Percentiles rank a stretch among this genome's conserved stretches.
Evolutionary conservation across 345 rosid genomes (phyloP).

Genomic region (Arabidopsis thaliana): DNA sequence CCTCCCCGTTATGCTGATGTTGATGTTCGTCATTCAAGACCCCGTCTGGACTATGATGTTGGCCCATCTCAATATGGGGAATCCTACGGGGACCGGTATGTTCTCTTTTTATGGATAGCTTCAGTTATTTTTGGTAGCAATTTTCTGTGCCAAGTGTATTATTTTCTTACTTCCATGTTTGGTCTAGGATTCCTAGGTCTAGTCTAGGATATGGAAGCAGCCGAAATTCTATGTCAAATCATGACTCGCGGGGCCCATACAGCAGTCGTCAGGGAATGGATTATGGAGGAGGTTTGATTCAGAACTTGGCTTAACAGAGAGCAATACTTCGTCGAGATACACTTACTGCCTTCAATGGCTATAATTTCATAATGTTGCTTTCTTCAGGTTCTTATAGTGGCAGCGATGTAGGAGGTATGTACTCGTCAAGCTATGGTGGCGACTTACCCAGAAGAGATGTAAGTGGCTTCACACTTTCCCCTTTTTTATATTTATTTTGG

Average conservation of each 20-base stretch:
- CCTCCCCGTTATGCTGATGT: constrained; percentile 85
- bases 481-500: neutral
- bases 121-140: neutral
- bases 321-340: constrained; percentile 3
- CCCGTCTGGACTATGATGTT: constrained; percentile 87
- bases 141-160: neutral
- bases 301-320: constrained; percentile 27
- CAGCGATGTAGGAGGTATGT: constrained; percentile 75
- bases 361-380: constrained; percentile 19
- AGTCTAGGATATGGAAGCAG: constrained; percentile 79
- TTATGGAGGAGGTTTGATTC: constrained; percentile 71
- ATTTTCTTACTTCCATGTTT: constrained; percentile 38
- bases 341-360: neutral
- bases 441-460: constrained; percentile 83
- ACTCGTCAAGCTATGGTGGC: constrained; percentile 66
- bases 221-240: constrained; percentile 75
- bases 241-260: constrained; percentile 83
- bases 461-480: constrained; percentile 38
- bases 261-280: constrained; percentile 79
- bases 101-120: constrained; percentile 9
- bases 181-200: constrained; percentile 75
- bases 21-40: constrained; percentile 76
- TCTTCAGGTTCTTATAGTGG: constrained; percentile 80
- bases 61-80: constrained; percentile 79
- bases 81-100: constrained; percentile 83